Conservation (phyloP, 768 basidiomycete genomes). For the Cystobasidium tubakii region DNA sequence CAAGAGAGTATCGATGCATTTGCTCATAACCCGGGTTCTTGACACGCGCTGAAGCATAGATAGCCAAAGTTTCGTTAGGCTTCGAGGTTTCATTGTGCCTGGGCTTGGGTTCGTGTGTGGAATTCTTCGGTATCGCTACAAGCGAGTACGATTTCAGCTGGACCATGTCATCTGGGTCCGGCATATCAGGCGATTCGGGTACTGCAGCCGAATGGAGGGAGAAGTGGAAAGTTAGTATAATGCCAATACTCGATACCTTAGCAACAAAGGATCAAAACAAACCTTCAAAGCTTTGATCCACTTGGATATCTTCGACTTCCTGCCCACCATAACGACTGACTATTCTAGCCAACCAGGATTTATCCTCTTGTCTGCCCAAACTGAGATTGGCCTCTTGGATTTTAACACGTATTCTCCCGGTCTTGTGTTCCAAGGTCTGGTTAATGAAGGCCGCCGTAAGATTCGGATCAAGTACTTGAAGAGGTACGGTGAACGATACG, state of each 20-base stretch:
- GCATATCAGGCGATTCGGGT: conserved; percentile 21
- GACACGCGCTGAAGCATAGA: conserved; percentile 18
- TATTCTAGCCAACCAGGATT: background rate
- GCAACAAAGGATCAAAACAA: background rate
- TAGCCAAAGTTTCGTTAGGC: conserved; percentile 8
- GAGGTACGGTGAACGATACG: conserved; percentile 13
- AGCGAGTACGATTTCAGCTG: conserved; percentile 16
- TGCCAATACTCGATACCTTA: background rate
- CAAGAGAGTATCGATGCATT: conserved; percentile 2
- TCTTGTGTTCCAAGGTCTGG: conserved; percentile 3
- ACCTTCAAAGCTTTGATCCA: conserved; percentile 18
- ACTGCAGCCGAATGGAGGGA: background rate
- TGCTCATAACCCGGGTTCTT: conserved; percentile 29
- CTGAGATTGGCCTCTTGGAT: conserved; percentile 16
- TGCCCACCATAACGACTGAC: conserved; percentile 15
- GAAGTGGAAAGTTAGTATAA: background rate
- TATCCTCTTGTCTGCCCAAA: conserved; percentile 15
- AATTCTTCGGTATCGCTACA: conserved; percentile 28
- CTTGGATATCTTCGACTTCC: conserved; percentile 13
- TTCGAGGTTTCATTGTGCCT: background rate
- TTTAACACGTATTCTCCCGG: background rate
- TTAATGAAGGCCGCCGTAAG: conserved; percentile 25
- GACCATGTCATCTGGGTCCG: conserved; percentile 17
- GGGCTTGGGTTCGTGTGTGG: background rate
- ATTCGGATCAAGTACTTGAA: conserved; percentile 20